Evolutionary conservation across 345 rosid species (phyloP), one percentile per base, ranked within the genome.

Genomic region (Lepidium africanum): DNA sequence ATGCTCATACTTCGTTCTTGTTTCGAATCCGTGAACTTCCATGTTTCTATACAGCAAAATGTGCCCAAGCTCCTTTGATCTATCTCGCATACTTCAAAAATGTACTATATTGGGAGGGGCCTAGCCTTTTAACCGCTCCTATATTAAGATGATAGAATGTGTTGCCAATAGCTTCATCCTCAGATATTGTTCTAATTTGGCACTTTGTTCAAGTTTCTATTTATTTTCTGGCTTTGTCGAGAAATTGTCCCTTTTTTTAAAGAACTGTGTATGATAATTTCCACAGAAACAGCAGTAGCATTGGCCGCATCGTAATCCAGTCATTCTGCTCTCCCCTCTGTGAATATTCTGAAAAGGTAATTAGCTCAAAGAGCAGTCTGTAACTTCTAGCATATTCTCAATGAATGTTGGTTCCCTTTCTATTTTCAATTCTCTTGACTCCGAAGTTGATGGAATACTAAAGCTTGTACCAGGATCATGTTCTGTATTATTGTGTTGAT

Each of bases 281-380:
- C 67, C 58, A 27, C 85, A 90, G 93, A 78, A 83, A 63, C 50
- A 89, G 83, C 58, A 81, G 75, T 57, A 79, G 65, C 69, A 57
- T 73, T 52, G 87, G 90, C 49, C 95, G 91, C 38, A 87, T 94
- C 33, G 95, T 93, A 36, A 86, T 94, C 73, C 97, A 91, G 71
- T 88, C 97, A 42, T 78, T 94, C 58, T 85, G 92, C 85, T 86
- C 96, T 73, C 96, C 96, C 47, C 88, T 89, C 49, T 91, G 96
- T 79, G 84, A 70, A 52, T 78, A 81, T 70, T 87, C 87, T 63
- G 81, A 78, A 63, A 81, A 59, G 96, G 97, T 88, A 59, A 54
- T 78, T 75, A 39, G 55, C 46, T 71, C 52, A 13, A 59, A 32
- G 38, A 42, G 40, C 41, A 69, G 67, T 43, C 55, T 72, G 16